A percentile compares a stretch with the other conserved stretches of the same genome.
These are phyloP conservation scores for Colletotrichum tamarilloi DNA, from an alignment of 2,329 filamentous ascomycete genomes.

Conservation along the genomic window DNA sequence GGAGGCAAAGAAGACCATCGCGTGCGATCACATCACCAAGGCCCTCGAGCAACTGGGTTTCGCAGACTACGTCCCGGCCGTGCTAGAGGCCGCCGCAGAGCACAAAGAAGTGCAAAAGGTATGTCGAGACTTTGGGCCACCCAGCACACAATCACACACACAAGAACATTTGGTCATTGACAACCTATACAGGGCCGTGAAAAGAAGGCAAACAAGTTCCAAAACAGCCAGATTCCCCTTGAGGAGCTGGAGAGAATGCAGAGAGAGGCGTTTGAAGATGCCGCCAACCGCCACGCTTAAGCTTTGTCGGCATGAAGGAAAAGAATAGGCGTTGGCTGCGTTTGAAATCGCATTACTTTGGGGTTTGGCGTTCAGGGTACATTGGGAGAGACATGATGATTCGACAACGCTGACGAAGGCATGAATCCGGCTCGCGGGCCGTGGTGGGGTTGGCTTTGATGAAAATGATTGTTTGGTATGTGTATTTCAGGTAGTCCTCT, in stretches of 20 bases:
- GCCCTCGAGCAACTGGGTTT: conserved; percentile 94
- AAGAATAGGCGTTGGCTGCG: conserved; percentile 34
- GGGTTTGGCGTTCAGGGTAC: conserved; percentile 20
- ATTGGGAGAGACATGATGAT: conserved; percentile 4
- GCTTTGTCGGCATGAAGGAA: no score
- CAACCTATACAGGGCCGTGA: conserved; percentile 77
- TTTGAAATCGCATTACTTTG: conserved; percentile 14
- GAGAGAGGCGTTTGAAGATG: conserved; percentile 83
- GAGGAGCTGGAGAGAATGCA: conserved; percentile 91
- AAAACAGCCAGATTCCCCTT: conserved; percentile 90
- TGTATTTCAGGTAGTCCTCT: not conserved
- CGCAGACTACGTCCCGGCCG: conserved; percentile 88
- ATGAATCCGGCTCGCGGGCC: conserved; percentile 20
- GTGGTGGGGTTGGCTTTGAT: not conserved
- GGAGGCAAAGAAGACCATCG: conserved; percentile 99
- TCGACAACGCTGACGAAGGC: conserved; percentile 24
- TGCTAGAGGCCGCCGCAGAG: conserved; percentile 86
- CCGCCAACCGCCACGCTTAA: conserved; percentile 36
- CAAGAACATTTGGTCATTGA: not conserved
- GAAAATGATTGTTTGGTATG: not conserved
- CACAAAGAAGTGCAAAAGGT: conserved; percentile 96
- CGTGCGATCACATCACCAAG: conserved; percentile 96
- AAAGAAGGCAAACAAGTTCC: conserved; percentile 97
- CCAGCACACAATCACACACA: not conserved
- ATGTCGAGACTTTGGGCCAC: conserved; percentile 16